Conservation (phyloP, 805 yeast genomes). For the Ogataea degrootiae region DNA sequence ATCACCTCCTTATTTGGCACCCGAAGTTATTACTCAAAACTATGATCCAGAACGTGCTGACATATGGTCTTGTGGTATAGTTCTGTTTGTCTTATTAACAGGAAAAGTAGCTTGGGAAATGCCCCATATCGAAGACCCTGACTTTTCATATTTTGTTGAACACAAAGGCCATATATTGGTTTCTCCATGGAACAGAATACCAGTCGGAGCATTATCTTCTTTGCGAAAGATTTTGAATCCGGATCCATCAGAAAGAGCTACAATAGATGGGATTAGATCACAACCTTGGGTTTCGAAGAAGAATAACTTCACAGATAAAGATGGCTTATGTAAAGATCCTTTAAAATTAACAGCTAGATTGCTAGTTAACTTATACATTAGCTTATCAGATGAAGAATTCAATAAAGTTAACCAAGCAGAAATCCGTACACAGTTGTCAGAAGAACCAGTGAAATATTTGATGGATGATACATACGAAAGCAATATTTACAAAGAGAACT, state of each 20-base stretch:
- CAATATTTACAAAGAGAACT: constrained; percentile 22
- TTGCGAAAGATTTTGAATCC: constrained; percentile 49
- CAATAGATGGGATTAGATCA: constrained; percentile 35
- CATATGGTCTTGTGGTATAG: constrained; percentile 67
- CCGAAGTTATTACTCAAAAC: constrained; percentile 49
- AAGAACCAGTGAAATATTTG: constrained; percentile 38
- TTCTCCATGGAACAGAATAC: constrained; percentile 54
- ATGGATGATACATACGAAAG: constrained; percentile 33
- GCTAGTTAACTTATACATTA: constrained; percentile 48
- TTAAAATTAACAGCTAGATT: constrained; percentile 44
- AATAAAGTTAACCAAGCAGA: constrained; percentile 25
- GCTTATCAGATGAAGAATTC: constrained; percentile 45
- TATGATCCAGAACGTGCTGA: constrained; percentile 59
- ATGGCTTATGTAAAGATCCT: constrained; percentile 54
- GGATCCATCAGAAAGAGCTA: constrained; percentile 40
- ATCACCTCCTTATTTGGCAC: constrained; percentile 76
- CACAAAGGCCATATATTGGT: constrained; percentile 42
- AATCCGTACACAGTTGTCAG: constrained; percentile 15
- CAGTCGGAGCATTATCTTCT: constrained; percentile 44
- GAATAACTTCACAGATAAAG: constrained; percentile 37
- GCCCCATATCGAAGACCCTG: constrained; percentile 49
- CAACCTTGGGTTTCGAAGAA: constrained; percentile 54
- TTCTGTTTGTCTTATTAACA: constrained; percentile 54
- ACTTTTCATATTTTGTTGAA: constrained; percentile 29
- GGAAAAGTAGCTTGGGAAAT: constrained; percentile 75